Percentiles rank a stretch among this genome's conserved stretches.
These are phyloP conservation scores for Trametes elegans DNA, from an alignment of 768 basidiomycete genomes.

Conservation along the genomic window DNA sequence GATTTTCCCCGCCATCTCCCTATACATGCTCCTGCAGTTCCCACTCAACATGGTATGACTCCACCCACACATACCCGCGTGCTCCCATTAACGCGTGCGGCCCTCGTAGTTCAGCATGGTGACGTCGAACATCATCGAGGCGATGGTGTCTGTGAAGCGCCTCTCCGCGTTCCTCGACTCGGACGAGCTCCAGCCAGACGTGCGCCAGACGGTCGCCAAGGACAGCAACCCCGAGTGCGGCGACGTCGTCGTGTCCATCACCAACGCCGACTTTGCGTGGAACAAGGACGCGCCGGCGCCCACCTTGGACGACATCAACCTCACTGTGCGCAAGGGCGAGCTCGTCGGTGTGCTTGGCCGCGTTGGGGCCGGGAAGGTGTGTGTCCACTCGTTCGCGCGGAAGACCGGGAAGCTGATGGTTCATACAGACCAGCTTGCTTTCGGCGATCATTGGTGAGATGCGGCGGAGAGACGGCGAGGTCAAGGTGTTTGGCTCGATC, in stretches of 20 bases:
- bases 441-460: conserved; percentile 88
- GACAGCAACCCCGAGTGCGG: conserved; percentile 46
- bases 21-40: conserved; percentile 86
- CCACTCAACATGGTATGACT: conserved; percentile 74
- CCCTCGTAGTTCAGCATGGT: conserved; percentile 61
- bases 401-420: conserved; percentile 4
- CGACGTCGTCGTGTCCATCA: conserved; percentile 70
- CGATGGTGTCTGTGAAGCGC: conserved; percentile 78
- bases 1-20: conserved; percentile 93
- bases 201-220: conserved; percentile 52
- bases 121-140: conserved; percentile 81
- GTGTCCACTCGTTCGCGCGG: conserved; percentile 13
- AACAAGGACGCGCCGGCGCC: conserved; percentile 50
- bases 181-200: conserved; percentile 79
- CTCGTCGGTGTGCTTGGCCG: conserved; percentile 83
- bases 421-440: conserved; percentile 61
- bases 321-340: conserved; percentile 80
- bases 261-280: conserved; percentile 84
- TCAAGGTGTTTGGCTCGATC: conserved; percentile 65
- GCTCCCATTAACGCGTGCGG: not conserved
- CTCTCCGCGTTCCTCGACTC: conserved; percentile 73
- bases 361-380: conserved; percentile 88
- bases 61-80: not conserved
- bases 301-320: conserved; percentile 73
- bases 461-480: conserved; percentile 70